Conservation (phyloP, 2,329 filamentous ascomycete genomes). For the Cytospora piceae region DNA sequence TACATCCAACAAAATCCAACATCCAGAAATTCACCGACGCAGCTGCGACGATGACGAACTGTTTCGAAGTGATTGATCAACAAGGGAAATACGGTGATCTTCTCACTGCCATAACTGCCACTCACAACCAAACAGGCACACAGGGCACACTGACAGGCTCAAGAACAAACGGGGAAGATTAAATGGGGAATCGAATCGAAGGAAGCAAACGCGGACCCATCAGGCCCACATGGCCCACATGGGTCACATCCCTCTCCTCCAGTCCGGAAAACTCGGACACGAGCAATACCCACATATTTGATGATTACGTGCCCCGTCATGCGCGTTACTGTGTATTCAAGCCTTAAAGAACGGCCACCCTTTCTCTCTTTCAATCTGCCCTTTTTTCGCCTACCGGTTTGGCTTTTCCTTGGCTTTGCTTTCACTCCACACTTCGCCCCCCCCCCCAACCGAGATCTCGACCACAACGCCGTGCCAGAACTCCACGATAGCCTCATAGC, state of each 20-base stretch:
- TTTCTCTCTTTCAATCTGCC: constrained; percentile 7
- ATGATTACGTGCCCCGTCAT: constrained; percentile 18
- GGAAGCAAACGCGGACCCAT: background rate
- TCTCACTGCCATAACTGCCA: background rate
- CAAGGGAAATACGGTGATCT: background rate
- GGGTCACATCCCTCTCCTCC: constrained; percentile 13
- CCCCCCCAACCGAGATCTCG: background rate
- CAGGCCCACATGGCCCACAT: constrained; percentile 8
- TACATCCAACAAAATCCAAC: constrained; percentile 15
- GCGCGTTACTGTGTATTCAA: constrained; percentile 2
- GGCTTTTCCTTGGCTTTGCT: constrained; percentile 29
- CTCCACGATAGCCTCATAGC: constrained; percentile 3
- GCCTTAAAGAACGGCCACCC: constrained; percentile 22
- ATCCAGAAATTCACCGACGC: background rate
- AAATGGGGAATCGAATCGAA: background rate
- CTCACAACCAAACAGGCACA: too few species aligned
- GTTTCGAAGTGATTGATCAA: constrained; percentile 5
- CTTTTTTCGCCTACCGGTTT: constrained; percentile 17
- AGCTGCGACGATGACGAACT: constrained; percentile 1
- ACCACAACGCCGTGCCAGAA: constrained; percentile 15
- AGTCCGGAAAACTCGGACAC: constrained; percentile 8
- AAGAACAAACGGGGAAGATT: background rate
- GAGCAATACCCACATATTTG: constrained; percentile 17
- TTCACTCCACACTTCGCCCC: constrained; percentile 11
- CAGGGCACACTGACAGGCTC: too few species aligned